Evolutionary conservation across 2,329 filamentous ascomycete genomes (phyloP).

Genomic region (Paraconiothyrium sp.): DNA sequence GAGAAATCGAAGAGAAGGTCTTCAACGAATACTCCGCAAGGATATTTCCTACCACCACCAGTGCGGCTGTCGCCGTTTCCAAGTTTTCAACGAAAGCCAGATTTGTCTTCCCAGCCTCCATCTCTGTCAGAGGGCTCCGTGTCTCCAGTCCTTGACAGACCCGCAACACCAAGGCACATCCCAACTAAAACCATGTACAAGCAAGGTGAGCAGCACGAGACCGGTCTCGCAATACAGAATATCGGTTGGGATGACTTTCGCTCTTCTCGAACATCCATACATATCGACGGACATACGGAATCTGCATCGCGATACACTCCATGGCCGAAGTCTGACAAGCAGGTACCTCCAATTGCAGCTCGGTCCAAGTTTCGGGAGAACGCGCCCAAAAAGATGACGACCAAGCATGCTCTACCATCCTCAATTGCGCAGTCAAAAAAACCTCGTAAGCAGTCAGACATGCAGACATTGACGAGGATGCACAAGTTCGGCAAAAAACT

Average conservation of each 20-base stretch:
- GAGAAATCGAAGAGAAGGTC: neutral
- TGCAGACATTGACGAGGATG: neutral
- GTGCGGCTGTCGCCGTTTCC: neutral
- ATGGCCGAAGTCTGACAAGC: neutral
- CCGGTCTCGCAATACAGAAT: neutral
- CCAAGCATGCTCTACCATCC: neutral
- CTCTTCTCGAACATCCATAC: neutral
- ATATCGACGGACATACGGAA: neutral
- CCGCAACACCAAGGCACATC: neutral
- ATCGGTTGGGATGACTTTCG: conserved; percentile 6
- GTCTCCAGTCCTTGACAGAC: neutral
- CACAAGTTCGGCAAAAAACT: neutral
- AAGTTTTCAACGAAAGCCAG: neutral
- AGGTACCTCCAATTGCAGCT: neutral
- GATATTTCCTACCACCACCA: neutral
- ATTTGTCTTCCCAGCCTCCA: neutral
- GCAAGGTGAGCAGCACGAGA: neutral
- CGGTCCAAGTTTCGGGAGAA: neutral
- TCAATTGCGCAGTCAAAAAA: neutral
- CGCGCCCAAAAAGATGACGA: neutral
- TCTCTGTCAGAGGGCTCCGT: neutral
- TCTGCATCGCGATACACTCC: neutral
- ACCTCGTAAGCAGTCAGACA: neutral
- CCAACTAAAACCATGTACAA: neutral
- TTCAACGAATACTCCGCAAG: neutral